Base-by-base conservation (phyloP, 306 rosid genomes). In the Acacia crassicarpa region DNA sequence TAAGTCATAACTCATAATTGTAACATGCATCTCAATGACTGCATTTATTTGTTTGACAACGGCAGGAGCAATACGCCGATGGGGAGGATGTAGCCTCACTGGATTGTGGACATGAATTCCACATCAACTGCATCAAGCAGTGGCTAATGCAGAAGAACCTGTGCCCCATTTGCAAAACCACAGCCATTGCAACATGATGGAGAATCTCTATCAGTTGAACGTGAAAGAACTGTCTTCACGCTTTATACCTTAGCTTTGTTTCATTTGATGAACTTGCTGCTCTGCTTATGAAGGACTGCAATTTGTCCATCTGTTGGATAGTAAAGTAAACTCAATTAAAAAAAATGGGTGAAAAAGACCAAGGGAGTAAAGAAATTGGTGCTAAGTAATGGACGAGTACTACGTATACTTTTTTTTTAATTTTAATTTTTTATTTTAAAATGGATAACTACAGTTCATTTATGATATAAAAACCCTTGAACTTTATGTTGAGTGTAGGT, bases 61-160 rank as follows among this genome's bases (percentile, higher is more conserved):
- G 46, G 72, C 90, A 94, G 98, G 98, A 94, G 83, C 85, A 83
- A 74, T 92, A 86, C 77, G 85, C 78, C 63, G 90, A 87, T 70
- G 95, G 93, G 67, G 95, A 89, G 75, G 86, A 79, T 82, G 65
- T 94, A 67, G 97, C 97, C 76, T 84, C 80, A 66, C 91, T 94
- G 22, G 97, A 94, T 81, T 94, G 98, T 84, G 98, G 97, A 81
- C 98, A 94, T 45, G 91, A 89, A 76, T 94, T 94, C 88, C 98
- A 94, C 82, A 85, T 84, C 81, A 72, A 78, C 77, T 94, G 98
- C 85, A 87, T 94, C 86, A 94, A 89, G 86, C 94, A 90, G 85
- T 94, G 98, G 98, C 87, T 94, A 68, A 76, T 74, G 91, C 94
- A 84, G 91, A 94, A 94, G 92, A 94, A 94, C 77, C 81, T 92